Base-by-base conservation (phyloP, 257 asterid genomes). In the Capsicum baccatum region DNA sequence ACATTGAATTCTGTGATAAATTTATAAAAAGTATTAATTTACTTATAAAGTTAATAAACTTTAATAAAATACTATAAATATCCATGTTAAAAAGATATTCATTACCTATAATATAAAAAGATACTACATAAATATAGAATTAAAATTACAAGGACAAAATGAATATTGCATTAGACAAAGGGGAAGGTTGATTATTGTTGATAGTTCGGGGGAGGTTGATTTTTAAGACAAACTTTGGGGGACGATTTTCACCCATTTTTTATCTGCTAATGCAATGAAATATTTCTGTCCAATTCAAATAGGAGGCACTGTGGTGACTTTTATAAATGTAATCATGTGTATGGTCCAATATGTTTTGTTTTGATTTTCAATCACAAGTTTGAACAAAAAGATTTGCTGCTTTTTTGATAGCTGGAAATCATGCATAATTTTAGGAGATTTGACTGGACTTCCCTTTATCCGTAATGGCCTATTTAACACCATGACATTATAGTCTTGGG, bases 341-440 rank as follows among this genome's bases (percentile, higher is more conserved):
- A 12, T 50, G 37, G 79, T 21, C 59, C 80, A 73, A 19, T 19
- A 6, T 48, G 59, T 74, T 69, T 4, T 15, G 54, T 69, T 69
- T 69, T 9, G 9, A 42, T 39, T 69, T 39, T 15, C 39, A 12
- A 74, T 50, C 47, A 74, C 60, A 74, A 39, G 60, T 74, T 50
- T 74, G 44, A 74, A 74, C 19, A 21, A 50, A 74, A 74, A 4
- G 39, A 6, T 11, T 13, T 74, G 21, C 19, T 74, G 13, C 21
- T 74, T 50, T 73, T 50, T 12, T 12, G 62, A 15, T 21, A 13
- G 62, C 81, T 50, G 14, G 6, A 74, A 50, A 6, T 74, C 80
- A 74, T 50, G 42, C 81, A 74, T 6, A 50, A 50, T 74, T 74
- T 50, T 21, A 74, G 81, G 81, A 69, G 55, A 69, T 69, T 69